Percentiles rank a stretch among this genome's conserved stretches.
These are phyloP conservation scores for Vicia villosa DNA, from an alignment of 306 rosid species.

Conservation along the genomic window DNA sequence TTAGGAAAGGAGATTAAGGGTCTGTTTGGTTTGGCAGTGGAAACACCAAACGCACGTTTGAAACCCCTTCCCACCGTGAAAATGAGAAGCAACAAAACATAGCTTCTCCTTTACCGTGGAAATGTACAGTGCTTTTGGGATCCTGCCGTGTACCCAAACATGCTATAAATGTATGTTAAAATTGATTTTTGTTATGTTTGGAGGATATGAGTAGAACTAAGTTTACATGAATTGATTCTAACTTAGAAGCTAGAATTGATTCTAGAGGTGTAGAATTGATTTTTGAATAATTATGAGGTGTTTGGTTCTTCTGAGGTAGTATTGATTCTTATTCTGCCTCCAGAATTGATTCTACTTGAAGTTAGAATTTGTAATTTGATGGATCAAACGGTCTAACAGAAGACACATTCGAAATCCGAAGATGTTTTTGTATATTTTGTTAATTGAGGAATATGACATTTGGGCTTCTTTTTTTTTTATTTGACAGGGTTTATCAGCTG, in stretches of 20 bases:
- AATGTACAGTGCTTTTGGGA: too few species aligned
- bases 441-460: neutral
- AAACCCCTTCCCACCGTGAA: too few species aligned
- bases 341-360: too few species aligned
- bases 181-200: neutral
- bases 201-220: neutral
- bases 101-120: too few species aligned
- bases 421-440: neutral
- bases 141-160: too few species aligned
- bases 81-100: too few species aligned
- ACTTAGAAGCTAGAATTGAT: neutral
- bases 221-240: neutral
- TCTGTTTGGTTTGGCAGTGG: too few species aligned
- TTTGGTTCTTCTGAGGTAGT: too few species aligned
- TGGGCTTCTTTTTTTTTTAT: neutral
- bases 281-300: too few species aligned
- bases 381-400: neutral
- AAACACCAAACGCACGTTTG: too few species aligned
- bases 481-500: slow-evolving; percentile 83
- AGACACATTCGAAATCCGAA: neutral
- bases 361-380: neutral
- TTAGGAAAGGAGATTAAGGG: neutral
- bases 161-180: neutral
- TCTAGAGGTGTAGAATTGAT: too few species aligned
- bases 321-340: too few species aligned